These are phyloP conservation scores for Microbotryomycetes sp. DNA, from an alignment of 1,284 basidiomycete species.

Conservation along the genomic window DNA sequence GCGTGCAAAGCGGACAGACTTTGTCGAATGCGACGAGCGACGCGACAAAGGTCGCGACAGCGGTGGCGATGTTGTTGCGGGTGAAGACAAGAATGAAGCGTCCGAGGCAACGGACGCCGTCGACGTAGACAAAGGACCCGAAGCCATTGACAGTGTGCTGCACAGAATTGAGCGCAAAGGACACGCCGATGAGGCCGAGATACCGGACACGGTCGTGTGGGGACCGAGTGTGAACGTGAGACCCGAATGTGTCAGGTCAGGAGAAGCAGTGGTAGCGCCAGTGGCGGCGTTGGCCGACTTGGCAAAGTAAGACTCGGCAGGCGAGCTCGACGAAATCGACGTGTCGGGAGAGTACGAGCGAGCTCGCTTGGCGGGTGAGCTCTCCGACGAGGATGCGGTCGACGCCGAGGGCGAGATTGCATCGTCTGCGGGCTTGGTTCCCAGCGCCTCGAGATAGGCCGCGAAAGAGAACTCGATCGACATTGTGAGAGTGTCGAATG, in stretches of 20 bases:
- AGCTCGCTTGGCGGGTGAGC: slow-evolving; percentile 27
- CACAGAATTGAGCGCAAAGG: slow-evolving; percentile 24
- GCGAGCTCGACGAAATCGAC: background rate
- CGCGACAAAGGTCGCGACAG: slow-evolving; percentile 31
- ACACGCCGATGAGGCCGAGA: background rate
- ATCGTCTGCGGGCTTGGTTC: background rate
- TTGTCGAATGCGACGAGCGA: slow-evolving; percentile 3
- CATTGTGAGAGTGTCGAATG: background rate
- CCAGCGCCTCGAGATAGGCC: background rate
- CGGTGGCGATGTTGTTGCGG: slow-evolving; percentile 19
- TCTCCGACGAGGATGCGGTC: background rate
- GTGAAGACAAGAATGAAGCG: slow-evolving; percentile 10
- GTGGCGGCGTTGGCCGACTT: background rate
- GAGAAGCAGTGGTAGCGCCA: slow-evolving; percentile 1
- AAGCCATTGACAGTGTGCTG: slow-evolving; percentile 3
- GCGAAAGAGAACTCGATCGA: background rate
- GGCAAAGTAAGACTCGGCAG: background rate
- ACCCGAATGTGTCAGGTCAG: background rate
- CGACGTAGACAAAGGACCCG: background rate
- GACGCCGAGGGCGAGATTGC: background rate
- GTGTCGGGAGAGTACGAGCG: slow-evolving; percentile 25
- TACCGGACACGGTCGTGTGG: slow-evolving; percentile 1
- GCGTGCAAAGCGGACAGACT: slow-evolving; percentile 30
- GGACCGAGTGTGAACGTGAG: slow-evolving; percentile 2
- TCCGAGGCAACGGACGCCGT: background rate